phyloP scores from a whole-genome alignment of 345 rosid genomes.

The Laguncularia racemosa region DNA sequence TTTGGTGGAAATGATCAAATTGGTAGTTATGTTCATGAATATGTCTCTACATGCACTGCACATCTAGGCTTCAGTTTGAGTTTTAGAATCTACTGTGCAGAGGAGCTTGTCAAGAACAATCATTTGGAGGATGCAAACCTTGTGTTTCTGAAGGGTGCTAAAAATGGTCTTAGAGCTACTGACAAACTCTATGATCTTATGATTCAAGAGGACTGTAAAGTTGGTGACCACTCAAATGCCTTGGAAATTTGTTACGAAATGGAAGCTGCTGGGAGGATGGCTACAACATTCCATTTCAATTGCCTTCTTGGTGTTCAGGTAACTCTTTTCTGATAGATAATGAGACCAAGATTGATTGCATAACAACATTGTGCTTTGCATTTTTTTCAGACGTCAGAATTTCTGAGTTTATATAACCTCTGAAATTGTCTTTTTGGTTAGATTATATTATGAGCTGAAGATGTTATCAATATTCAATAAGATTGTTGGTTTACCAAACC shows the following conservation, averaged over 20 bases:
- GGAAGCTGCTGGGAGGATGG: constrained; percentile 95
- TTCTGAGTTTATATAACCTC: too few relatives aligned
- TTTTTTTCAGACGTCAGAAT: too few relatives aligned
- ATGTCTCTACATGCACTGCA: neutral
- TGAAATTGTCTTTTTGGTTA: too few relatives aligned
- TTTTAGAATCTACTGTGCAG: constrained; percentile 21
- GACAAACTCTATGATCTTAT: constrained; percentile 75
- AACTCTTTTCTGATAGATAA: constrained; percentile 9
- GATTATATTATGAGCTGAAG: too few relatives aligned
- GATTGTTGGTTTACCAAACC: too few relatives aligned
- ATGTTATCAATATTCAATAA: too few relatives aligned
- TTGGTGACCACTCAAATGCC: constrained; percentile 94
- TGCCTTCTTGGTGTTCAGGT: constrained; percentile 97
- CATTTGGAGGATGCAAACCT: constrained; percentile 78
- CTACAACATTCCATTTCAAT: constrained; percentile 93
- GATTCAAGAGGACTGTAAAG: constrained; percentile 87
- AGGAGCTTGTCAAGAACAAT: constrained; percentile 69
- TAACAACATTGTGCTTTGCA: neutral
- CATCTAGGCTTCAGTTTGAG: too few relatives aligned
- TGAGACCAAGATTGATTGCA: constrained; percentile 3
- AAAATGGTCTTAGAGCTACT: constrained; percentile 75
- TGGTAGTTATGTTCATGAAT: too few relatives aligned
- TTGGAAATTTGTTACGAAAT: constrained; percentile 84
- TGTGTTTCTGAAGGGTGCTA: constrained; percentile 82
- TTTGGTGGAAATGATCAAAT: too few relatives aligned